Evolutionary conservation across 805 yeast species (phyloP).

Genomic region (Pichia gijzeniarum): DNA sequence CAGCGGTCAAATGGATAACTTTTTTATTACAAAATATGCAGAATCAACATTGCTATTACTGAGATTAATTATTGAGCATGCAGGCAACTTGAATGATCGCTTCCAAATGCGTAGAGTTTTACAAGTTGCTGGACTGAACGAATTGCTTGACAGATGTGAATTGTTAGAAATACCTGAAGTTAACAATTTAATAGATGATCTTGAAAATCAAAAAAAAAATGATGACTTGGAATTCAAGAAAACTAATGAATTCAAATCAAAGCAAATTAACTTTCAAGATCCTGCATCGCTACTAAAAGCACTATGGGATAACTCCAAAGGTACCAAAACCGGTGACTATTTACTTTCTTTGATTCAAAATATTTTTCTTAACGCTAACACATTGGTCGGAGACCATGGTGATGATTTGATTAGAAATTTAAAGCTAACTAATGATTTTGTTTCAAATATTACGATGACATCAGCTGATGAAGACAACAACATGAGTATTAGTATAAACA

Average conservation of each 20-base stretch:
- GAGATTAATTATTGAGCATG: constrained; percentile 41
- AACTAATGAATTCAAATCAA: constrained; percentile 32
- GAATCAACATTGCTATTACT: constrained; percentile 45
- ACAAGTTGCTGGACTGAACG: constrained; percentile 35
- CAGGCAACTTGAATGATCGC: constrained; percentile 32
- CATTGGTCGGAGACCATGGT: constrained; percentile 19
- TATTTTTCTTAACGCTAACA: constrained; percentile 43
- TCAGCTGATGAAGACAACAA: constrained; percentile 55
- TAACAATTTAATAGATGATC: constrained; percentile 37
- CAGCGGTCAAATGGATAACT: constrained; percentile 50
- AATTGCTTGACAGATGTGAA: constrained; percentile 31
- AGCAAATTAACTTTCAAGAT: constrained; percentile 54
- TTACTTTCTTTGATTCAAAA: constrained; percentile 63
- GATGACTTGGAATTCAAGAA: constrained; percentile 38
- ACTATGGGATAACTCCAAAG: constrained; percentile 50
- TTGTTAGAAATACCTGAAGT: constrained; percentile 38
- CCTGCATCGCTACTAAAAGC: constrained; percentile 64
- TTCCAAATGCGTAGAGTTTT: constrained; percentile 43
- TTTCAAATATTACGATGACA: constrained; percentile 47
- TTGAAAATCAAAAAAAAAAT: constrained; percentile 33
- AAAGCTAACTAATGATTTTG: constrained; percentile 47
- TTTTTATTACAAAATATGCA: constrained; percentile 50
- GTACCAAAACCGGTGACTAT: constrained; percentile 53
- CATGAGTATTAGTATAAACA: constrained; percentile 69
- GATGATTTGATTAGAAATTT: constrained; percentile 49